Evolutionary conservation across 306 rosid species (phyloP).

Genomic region (Vigna mungo): DNA sequence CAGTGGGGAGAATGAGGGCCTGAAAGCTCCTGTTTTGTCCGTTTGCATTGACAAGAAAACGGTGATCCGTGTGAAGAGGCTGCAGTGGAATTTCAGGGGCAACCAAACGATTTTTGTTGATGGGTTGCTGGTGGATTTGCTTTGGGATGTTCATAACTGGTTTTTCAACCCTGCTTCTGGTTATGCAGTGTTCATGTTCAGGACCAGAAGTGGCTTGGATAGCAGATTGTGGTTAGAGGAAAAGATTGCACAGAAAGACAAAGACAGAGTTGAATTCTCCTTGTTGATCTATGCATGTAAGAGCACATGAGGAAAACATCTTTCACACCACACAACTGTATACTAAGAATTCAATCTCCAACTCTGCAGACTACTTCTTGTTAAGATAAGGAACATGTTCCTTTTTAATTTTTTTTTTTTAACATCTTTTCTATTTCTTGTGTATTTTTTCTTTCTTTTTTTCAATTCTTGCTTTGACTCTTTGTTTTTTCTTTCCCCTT

Average conservation of each 20-base stretch:
- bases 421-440: neutral
- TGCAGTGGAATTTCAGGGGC: constrained; percentile 96
- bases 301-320: constrained; percentile 44
- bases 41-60: constrained; percentile 82
- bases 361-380: neutral
- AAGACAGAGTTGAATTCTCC: constrained; percentile 68
- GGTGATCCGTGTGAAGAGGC: constrained; percentile 85
- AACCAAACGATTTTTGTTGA: constrained; percentile 90
- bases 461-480: constrained; percentile 22
- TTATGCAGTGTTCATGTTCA: constrained; percentile 86
- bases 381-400: constrained; percentile 10
- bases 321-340: neutral
- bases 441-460: neutral
- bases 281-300: constrained; percentile 93
- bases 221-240: constrained; percentile 93
- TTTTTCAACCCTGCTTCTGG: constrained; percentile 66
- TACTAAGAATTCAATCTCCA: neutral
- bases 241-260: constrained; percentile 58
- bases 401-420: neutral
- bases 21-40: constrained; percentile 54
- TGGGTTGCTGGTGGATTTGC: constrained; percentile 89
- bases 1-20: constrained; percentile 64
- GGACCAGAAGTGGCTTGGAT: constrained; percentile 87
- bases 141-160: constrained; percentile 99
- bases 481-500: constrained; percentile 20